These are phyloP conservation scores for Debaryomyces fabryi DNA, from an alignment of 1,139 yeast species.

Conservation along the genomic window DNA sequence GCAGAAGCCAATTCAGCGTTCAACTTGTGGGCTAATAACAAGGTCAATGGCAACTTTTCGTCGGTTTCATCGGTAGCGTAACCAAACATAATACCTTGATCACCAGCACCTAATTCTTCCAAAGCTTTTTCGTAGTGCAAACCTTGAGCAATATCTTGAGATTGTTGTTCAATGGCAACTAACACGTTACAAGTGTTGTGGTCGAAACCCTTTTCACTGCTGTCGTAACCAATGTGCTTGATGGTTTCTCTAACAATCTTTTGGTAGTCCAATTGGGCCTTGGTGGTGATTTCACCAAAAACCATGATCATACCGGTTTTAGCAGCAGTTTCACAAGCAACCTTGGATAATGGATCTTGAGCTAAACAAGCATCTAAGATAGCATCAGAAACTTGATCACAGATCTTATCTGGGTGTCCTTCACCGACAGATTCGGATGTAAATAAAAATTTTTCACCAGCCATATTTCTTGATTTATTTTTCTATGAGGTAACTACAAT, in stretches of 20 bases:
- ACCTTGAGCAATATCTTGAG: slow-evolving; percentile 99
- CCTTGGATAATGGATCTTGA: slow-evolving; percentile 96
- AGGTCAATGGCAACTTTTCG: slow-evolving; percentile 94
- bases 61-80: slow-evolving; percentile 99
- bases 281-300: slow-evolving; percentile 98
- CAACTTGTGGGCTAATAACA: slow-evolving; percentile 91
- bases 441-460: slow-evolving; percentile 61
- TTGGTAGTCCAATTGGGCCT: slow-evolving; percentile 93
- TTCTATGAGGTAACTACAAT: not conserved
- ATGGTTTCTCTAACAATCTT: slow-evolving; percentile 97
- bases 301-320: slow-evolving; percentile 99
- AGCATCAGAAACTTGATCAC: slow-evolving; percentile 99
- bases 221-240: slow-evolving; percentile 97
- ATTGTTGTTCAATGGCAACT: slow-evolving; percentile 99
- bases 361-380: slow-evolving; percentile 96
- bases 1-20: slow-evolving; percentile 97
- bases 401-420: slow-evolving; percentile 99
- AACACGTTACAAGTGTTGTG: slow-evolving; percentile 98
- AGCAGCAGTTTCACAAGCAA: slow-evolving; percentile 98
- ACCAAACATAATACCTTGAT: slow-evolving; percentile 99
- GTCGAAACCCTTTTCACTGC: slow-evolving; percentile 95
- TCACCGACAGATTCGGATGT: slow-evolving; percentile 98
- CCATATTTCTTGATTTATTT: slow-evolving; percentile 6
- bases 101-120: slow-evolving; percentile 99
- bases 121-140: slow-evolving; percentile 95